Percentiles rank a stretch among this genome's conserved stretches.
Evolutionary conservation across 2,329 filamentous ascomycete species (phyloP).

Genomic region (Aquanectria penicillioides): DNA sequence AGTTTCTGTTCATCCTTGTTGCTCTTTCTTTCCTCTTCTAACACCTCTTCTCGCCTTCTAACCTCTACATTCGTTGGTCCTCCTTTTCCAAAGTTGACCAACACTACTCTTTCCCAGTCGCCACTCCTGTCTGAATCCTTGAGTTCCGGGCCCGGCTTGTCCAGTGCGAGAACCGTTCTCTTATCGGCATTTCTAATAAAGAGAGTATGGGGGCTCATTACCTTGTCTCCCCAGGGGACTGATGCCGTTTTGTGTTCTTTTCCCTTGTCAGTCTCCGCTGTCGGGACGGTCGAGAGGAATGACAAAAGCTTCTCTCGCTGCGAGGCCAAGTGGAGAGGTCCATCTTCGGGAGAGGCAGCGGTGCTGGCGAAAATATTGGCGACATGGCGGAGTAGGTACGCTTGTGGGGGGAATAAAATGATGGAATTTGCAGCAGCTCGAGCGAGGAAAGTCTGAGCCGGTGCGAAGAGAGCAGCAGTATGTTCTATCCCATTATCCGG

Average conservation of each 20-base stretch:
- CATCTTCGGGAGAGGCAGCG: slow-evolving; percentile 38
- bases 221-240: slow-evolving; percentile 69
- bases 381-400: slow-evolving; percentile 74
- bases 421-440: slow-evolving; percentile 72
- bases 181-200: slow-evolving; percentile 57
- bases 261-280: slow-evolving; percentile 52
- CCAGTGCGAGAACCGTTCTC: slow-evolving; percentile 64
- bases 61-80: slow-evolving; percentile 66
- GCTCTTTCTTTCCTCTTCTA: slow-evolving; percentile 56
- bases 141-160: slow-evolving; percentile 67
- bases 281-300: slow-evolving; percentile 61
- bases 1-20: slow-evolving; percentile 40
- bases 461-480: slow-evolving; percentile 82
- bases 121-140: slow-evolving; percentile 59
- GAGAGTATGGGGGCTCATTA: slow-evolving; percentile 66
- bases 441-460: slow-evolving; percentile 74
- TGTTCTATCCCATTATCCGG: slow-evolving; percentile 75
- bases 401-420: slow-evolving; percentile 91
- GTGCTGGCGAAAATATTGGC: slow-evolving; percentile 59
- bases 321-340: slow-evolving; percentile 49
- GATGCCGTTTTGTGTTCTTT: slow-evolving; percentile 52
- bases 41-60: slow-evolving; percentile 57
- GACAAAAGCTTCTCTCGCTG: slow-evolving; percentile 63
- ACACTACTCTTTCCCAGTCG: slow-evolving; percentile 67
- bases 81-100: slow-evolving; percentile 63